phyloP scores from a whole-genome alignment of 1,139 yeast species.

The Spathaspora sp. region DNA sequence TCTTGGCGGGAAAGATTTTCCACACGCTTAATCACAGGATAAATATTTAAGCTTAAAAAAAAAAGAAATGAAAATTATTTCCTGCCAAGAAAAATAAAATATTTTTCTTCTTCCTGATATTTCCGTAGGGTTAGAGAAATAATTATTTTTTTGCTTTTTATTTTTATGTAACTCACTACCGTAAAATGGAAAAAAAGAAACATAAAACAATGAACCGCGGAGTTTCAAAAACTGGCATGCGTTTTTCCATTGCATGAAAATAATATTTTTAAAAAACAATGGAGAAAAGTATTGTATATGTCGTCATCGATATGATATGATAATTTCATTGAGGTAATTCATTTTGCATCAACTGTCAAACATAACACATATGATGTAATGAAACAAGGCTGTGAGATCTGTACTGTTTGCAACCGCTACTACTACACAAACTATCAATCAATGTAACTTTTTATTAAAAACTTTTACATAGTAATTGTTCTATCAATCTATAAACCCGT shows the following conservation, averaged over 20 bases:
- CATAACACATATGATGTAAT: neutral
- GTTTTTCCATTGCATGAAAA: conserved; percentile 1
- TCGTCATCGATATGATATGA: conserved; percentile 1
- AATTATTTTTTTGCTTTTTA: too few relatives aligned
- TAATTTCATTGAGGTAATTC: neutral
- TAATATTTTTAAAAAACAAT: neutral
- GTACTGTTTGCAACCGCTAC: too few relatives aligned
- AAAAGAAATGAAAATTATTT: neutral
- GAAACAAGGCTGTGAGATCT: too few relatives aligned
- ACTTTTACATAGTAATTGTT: neutral
- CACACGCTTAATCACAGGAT: neutral
- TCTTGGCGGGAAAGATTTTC: neutral
- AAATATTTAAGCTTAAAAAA: neutral
- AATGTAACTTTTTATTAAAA: neutral
- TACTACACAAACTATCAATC: neutral
- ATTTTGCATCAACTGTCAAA: neutral
- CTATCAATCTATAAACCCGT: neutral
- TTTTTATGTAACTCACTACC: neutral
- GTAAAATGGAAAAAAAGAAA: neutral
- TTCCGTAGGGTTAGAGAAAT: neutral
- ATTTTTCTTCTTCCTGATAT: neutral
- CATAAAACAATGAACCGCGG: neutral
- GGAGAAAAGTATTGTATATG: neutral
- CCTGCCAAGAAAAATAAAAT: neutral
- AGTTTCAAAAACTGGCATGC: neutral